Conservation (phyloP, 805 yeast genomes). For the Phaffomyces antillensis region DNA sequence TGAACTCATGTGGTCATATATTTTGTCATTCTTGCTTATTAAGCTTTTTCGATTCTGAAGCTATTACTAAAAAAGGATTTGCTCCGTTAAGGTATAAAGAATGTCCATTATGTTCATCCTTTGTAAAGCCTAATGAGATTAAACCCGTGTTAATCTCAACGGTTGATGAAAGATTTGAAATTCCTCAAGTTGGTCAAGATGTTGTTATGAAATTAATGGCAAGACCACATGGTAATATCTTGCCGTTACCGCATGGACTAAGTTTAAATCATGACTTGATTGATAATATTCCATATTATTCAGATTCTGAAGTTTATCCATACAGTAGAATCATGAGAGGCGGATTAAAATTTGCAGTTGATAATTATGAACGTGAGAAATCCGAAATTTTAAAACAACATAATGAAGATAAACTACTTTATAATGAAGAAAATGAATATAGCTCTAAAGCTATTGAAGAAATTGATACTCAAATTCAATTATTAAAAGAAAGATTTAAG, state of each 20-base stretch:
- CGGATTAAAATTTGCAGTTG: conserved; percentile 42
- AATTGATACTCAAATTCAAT: conserved; percentile 41
- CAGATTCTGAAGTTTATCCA: conserved; percentile 31
- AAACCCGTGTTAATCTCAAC: conserved; percentile 54
- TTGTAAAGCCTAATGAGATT: conserved; percentile 45
- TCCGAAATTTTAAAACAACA: conserved; percentile 40
- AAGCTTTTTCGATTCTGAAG: conserved; percentile 54
- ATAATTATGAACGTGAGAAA: conserved; percentile 56
- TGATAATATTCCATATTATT: conserved; percentile 52
- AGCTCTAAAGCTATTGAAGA: conserved; percentile 47
- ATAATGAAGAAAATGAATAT: conserved; percentile 51
- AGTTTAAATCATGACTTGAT: conserved; percentile 29
- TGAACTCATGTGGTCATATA: conserved; percentile 92
- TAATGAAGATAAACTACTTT: conserved; percentile 52
- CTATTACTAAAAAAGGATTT: conserved; percentile 28
- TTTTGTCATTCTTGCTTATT: conserved; percentile 80
- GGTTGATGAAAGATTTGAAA: conserved; percentile 47
- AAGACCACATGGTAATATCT: conserved; percentile 34
- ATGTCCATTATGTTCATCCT: conserved; percentile 76
- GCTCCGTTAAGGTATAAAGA: conserved; percentile 48
- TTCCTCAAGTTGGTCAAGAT: conserved; percentile 50
- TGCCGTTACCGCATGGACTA: conserved; percentile 45
- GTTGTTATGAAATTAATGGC: conserved; percentile 62
- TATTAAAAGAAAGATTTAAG: conserved; percentile 29
- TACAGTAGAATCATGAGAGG: conserved; percentile 70